These are phyloP conservation scores for Cerrena zonata DNA, from an alignment of 1,284 basidiomycete species.

Conservation along the genomic window DNA sequence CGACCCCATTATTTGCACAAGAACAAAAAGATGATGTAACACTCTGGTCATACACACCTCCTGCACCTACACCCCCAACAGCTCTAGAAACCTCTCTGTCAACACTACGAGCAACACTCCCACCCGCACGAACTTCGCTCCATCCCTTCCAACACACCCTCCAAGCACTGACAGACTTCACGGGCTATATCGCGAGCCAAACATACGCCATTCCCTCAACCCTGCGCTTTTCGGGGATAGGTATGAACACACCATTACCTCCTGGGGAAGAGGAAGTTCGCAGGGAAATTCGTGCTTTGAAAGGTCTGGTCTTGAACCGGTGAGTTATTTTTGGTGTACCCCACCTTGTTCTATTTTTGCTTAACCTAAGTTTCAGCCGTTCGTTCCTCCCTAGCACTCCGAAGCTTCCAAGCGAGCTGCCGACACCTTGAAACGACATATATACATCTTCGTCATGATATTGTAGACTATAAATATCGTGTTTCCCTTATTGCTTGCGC, in stretches of 20 bases:
- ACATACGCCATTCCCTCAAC: slow-evolving; percentile 42
- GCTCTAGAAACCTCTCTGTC: slow-evolving; percentile 39
- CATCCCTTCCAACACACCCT: slow-evolving; percentile 46
- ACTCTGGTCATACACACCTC: slow-evolving; percentile 50
- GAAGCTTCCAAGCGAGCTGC: slow-evolving; percentile 7
- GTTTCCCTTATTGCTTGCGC: no score
- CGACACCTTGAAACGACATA: no score
- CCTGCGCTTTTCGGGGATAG: slow-evolving; percentile 26
- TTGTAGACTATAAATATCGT: no score
- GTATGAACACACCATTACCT: slow-evolving; percentile 21
- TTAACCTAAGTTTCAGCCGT: slow-evolving; percentile 30
- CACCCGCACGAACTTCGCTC: slow-evolving; percentile 24
- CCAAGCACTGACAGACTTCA: slow-evolving; percentile 55
- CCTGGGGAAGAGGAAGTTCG: slow-evolving; percentile 58
- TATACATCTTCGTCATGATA: no score
- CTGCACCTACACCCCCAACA: slow-evolving; percentile 38
- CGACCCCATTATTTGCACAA: slow-evolving; percentile 42
- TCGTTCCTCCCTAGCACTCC: slow-evolving; percentile 43
- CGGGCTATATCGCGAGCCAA: slow-evolving; percentile 61
- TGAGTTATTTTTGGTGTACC: slow-evolving; percentile 21
- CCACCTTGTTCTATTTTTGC: background rate
- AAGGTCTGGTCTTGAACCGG: slow-evolving; percentile 64
- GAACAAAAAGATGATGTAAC: slow-evolving; percentile 24
- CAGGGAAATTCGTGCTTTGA: slow-evolving; percentile 60
- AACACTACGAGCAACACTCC: slow-evolving; percentile 40